Percentiles rank a stretch among this genome's conserved stretches.
Evolutionary conservation across 192 early-diverging fungal genomes (phyloP).

Genomic region (Podila horticola): DNA sequence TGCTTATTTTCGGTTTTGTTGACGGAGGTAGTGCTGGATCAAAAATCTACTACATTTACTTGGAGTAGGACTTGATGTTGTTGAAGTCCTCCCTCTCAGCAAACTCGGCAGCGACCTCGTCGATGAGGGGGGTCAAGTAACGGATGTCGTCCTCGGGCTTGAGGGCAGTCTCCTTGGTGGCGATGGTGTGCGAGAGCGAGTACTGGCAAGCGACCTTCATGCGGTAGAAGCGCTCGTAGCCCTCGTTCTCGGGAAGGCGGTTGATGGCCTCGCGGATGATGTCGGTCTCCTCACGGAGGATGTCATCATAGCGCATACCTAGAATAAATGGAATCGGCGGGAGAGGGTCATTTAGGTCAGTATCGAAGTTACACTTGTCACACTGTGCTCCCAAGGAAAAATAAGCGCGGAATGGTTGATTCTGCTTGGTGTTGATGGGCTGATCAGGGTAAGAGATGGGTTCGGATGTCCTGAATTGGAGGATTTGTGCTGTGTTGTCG

Average conservation of each 20-base stretch:
- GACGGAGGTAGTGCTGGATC: background rate
- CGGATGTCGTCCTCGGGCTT: conserved; percentile 83
- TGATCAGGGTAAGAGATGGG: background rate
- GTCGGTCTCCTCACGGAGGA: conserved; percentile 86
- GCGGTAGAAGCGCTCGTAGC: conserved; percentile 82
- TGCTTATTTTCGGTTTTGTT: too few relatives aligned
- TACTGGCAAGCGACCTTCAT: conserved; percentile 81
- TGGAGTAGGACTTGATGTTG: conserved; percentile 43
- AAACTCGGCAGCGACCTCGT: conserved; percentile 83
- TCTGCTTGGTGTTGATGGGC: background rate
- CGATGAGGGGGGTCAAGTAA: conserved; percentile 86
- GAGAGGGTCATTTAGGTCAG: background rate
- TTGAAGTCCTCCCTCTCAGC: conserved; percentile 81
- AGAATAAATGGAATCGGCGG: background rate
- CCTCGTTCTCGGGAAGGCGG: conserved; percentile 76
- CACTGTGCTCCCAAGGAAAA: background rate
- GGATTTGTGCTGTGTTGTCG: too few relatives aligned
- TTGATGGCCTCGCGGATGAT: conserved; percentile 85
- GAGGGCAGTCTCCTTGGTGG: conserved; percentile 78
- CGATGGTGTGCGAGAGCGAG: conserved; percentile 74
- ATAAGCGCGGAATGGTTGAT: background rate
- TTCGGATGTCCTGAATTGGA: conserved; percentile 5
- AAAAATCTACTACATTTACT: conserved; percentile 8
- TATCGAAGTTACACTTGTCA: background rate
- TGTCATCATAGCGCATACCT: conserved; percentile 93